phyloP scores from a whole-genome alignment of 805 yeast genomes.

The Kregervanrija fluxuum region DNA sequence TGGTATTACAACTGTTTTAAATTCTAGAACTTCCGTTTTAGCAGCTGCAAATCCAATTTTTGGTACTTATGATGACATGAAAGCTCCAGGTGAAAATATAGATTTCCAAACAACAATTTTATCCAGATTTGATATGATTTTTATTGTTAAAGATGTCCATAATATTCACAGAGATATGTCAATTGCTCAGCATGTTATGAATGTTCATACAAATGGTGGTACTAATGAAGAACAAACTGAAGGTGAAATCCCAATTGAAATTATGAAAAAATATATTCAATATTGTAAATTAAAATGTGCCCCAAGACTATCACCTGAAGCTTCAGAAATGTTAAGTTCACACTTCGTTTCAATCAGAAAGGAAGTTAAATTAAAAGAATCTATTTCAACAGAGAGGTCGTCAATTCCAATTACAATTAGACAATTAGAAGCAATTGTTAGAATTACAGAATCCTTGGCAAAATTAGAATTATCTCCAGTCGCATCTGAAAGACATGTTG shows the following conservation, averaged over 20 bases:
- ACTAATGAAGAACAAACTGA: conserved; percentile 42
- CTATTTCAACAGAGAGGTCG: conserved; percentile 77
- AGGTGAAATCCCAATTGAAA: conserved; percentile 83
- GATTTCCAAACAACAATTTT: conserved; percentile 96
- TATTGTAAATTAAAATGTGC: conserved; percentile 89
- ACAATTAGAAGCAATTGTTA: conserved; percentile 94
- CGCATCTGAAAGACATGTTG: conserved; percentile 85
- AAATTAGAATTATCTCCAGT: conserved; percentile 76
- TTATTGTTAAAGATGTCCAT: conserved; percentile 93
- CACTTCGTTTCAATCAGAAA: conserved; percentile 89
- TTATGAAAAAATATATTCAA: conserved; percentile 87
- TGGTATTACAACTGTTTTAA: conserved; percentile 93
- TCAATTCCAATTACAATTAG: conserved; percentile 96
- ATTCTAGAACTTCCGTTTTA: conserved; percentile 91
- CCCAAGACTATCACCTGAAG: conserved; percentile 82
- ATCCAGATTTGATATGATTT: conserved; percentile 98
- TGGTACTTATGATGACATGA: conserved; percentile 94
- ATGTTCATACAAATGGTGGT: conserved; percentile 79
- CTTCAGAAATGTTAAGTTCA: conserved; percentile 82
- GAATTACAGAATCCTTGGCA: conserved; percentile 92
- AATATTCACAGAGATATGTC: conserved; percentile 76
- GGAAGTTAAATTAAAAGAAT: conserved; percentile 73
- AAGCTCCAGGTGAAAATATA: conserved; percentile 95
- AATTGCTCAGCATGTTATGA: conserved; percentile 92
- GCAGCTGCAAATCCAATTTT: conserved; percentile 98